A percentile compares a stretch with the other conserved stretches of the same genome.
Conservation (phyloP, 345 rosid species). For the Citropsis articulata region DNA sequence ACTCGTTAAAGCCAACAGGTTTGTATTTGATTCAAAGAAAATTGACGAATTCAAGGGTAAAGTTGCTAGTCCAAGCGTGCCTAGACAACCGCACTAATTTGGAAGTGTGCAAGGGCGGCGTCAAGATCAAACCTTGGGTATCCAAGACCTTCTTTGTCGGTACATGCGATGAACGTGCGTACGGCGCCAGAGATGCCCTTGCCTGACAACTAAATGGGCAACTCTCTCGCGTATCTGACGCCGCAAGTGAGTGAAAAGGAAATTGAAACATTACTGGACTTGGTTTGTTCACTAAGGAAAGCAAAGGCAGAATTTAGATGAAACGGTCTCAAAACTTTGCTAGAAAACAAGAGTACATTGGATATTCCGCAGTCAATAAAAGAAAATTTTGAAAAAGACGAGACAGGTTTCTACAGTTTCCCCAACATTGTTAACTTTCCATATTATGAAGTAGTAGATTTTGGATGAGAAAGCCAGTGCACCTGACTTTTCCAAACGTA, state of each 20-base stretch:
- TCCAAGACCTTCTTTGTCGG: not conserved
- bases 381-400: constrained; percentile 12
- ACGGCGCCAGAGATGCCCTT: not conserved
- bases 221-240: constrained; percentile 11
- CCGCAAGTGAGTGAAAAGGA: constrained; percentile 22
- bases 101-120: constrained; percentile 18
- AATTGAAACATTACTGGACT: constrained; percentile 18
- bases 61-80: constrained; percentile 11
- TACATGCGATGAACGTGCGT: constrained; percentile 3
- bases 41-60: constrained; percentile 22
- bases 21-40: constrained; percentile 16
- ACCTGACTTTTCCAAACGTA: constrained; percentile 24
- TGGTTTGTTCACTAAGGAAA: constrained; percentile 18
- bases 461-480: constrained; percentile 37
- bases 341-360: constrained; percentile 1
- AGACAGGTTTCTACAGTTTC: constrained; percentile 20
- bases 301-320: constrained; percentile 22
- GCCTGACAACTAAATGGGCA: not conserved
- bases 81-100: constrained; percentile 19
- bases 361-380: constrained; percentile 15
- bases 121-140: not conserved
- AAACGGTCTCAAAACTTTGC: not conserved
- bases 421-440: constrained; percentile 10
- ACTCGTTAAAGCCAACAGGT: constrained; percentile 3
- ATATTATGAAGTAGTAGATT: constrained; percentile 25